phyloP scores from a whole-genome alignment of 257 asterid genomes.

The Misopates orontium region DNA sequence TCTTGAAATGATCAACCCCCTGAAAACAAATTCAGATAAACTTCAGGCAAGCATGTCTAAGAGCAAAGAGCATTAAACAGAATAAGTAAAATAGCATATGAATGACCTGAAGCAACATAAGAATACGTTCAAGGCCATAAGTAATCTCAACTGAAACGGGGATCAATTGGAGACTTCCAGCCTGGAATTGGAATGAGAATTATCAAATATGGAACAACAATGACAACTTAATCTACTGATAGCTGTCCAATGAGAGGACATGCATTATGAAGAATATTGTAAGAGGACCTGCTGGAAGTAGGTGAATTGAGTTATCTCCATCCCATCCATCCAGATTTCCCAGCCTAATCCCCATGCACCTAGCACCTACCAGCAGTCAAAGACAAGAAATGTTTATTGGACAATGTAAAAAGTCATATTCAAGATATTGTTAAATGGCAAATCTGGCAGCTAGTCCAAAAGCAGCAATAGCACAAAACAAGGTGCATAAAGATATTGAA shows the following conservation, averaged over 20 bases:
- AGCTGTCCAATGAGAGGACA: conserved; percentile 14
- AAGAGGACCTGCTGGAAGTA: conserved; percentile 97
- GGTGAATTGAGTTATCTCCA: conserved; percentile 99
- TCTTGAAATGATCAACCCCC: conserved; percentile 99
- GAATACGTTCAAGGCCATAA: conserved; percentile 95
- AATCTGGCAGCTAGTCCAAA: conserved; percentile 18
- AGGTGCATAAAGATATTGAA: conserved; percentile 1
- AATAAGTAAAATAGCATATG: conserved; percentile 25
- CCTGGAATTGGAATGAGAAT: conserved; percentile 47
- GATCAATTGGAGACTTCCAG: conserved; percentile 87
- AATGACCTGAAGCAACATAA: conserved; percentile 95
- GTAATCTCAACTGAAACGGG: conserved; percentile 97
- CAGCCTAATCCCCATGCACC: conserved; percentile 99
- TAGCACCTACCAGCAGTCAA: conserved; percentile 66
- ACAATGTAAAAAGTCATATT: conserved; percentile 13
- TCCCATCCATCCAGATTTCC: conserved; percentile 99
- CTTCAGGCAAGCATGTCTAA: conserved; percentile 26
- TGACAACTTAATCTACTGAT: conserved; percentile 17
- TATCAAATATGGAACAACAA: neutral
- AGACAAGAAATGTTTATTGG: conserved; percentile 21
- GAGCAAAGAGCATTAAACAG: conserved; percentile 23
- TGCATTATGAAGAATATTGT: too few relatives aligned
- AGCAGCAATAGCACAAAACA: conserved; percentile 19
- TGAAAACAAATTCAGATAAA: conserved; percentile 38
- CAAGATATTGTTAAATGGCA: conserved; percentile 7